Base-by-base conservation (phyloP, 768 basidiomycete species). In the Lactifluus piperatus region DNA sequence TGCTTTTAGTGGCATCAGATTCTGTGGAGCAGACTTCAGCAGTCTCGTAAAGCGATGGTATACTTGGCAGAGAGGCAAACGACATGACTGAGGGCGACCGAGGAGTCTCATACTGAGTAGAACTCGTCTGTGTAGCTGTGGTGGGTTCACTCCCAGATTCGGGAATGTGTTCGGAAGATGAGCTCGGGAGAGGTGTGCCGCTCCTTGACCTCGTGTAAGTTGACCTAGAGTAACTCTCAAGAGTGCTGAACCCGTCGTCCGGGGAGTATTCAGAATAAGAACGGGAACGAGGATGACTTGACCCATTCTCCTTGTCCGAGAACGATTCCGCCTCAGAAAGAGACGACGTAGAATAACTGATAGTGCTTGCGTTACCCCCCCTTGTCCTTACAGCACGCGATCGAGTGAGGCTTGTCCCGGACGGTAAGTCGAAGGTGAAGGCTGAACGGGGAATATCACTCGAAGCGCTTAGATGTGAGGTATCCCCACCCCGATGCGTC, bases 221-320 rank as follows among this genome's bases (percentile, higher is more conserved):
- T 22, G 56, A 58, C n/a, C 60, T 51, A 26, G 61, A 49, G 24
- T 62, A 36, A 22, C 57, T 62, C n/a, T 65, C 62, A 27, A 65
- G 51, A 20, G 64, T 65, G 45, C 64, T 65, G 16, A 65, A 37
- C 9, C 65, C 29, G 54, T 69, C 44, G 67, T 46, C 54, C 16
- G 47, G 49, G 32, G 64, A 61, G 59, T 62, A 61, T 27, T 65
- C 67, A 13, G 68, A 68, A 64, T 69, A 62, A 37, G 67, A 51
- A n/a, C 66, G 62, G 49, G 69, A 63, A 37, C 56, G 62, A 1
- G 69, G 69, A 50, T 72, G 74, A 4, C 68, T 70, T 5, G 70
- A 67, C 9, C 61, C 63, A 57, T 85, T 83, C 69, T 84, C 85
- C 67, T 82, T 84, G 60, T 87, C 83, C 0, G 79, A 81, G 5